These are phyloP conservation scores for Blastomyces emzantsi DNA, from an alignment of 2,329 filamentous ascomycete genomes.

Conservation along the genomic window DNA sequence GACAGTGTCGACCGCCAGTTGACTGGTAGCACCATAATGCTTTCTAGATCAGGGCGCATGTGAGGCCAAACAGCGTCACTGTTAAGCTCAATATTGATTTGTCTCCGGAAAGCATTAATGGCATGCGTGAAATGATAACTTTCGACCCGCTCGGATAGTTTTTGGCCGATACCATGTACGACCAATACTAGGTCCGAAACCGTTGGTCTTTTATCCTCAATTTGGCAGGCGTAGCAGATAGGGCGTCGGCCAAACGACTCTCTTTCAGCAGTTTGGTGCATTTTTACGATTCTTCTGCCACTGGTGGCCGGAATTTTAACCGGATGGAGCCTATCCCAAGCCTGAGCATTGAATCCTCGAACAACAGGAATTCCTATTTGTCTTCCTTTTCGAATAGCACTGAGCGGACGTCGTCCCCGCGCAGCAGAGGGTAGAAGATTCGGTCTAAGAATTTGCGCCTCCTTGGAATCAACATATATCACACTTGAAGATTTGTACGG, in stretches of 20 bases:
- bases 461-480: constrained; percentile 68
- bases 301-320: constrained; percentile 35
- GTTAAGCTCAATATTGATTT: constrained; percentile 74
- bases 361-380: constrained; percentile 81
- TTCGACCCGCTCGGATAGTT: constrained; percentile 87
- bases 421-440: constrained; percentile 77
- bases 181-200: constrained; percentile 85
- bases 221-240: constrained; percentile 49
- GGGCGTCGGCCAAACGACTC: constrained; percentile 20
- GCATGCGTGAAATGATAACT: constrained; percentile 97
- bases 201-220: constrained; percentile 55
- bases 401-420: constrained; percentile 69
- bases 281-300: constrained; percentile 35
- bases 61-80: constrained; percentile 64
- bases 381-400: constrained; percentile 73
- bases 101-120: constrained; percentile 79
- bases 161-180: constrained; percentile 93
- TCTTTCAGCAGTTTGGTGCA: constrained; percentile 28
- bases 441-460: constrained; percentile 80
- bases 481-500: constrained; percentile 70
- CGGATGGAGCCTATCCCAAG: constrained; percentile 67
- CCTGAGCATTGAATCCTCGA: constrained; percentile 70
- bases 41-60: constrained; percentile 67
- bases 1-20: constrained; percentile 90
- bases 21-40: constrained; percentile 86